Evolutionary conservation across 2,329 filamentous ascomycete species (phyloP).

Genomic region (Xylaria polymorpha): DNA sequence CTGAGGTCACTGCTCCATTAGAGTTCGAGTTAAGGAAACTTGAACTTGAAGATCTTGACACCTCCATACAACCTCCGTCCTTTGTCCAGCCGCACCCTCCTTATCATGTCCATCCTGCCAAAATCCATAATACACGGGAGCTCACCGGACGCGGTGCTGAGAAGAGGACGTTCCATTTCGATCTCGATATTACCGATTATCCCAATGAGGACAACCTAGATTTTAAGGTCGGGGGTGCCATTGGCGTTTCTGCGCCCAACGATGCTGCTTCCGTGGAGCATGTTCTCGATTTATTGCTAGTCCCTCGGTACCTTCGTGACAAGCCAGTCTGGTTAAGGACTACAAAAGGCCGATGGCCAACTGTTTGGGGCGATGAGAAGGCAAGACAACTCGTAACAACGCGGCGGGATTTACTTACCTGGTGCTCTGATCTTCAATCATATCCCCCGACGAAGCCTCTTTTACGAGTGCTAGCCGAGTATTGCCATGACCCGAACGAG

Average conservation of each 20-base stretch:
- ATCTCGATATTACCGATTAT: slow-evolving; percentile 95
- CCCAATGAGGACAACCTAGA: slow-evolving; percentile 85
- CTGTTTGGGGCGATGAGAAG: slow-evolving; percentile 94
- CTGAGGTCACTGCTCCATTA: slow-evolving; percentile 48
- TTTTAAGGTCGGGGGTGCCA: slow-evolving; percentile 96
- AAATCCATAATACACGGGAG: slow-evolving; percentile 84
- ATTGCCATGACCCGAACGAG: slow-evolving; percentile 82
- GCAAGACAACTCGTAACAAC: slow-evolving; percentile 89
- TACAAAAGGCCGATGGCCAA: slow-evolving; percentile 88
- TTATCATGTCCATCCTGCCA: slow-evolving; percentile 91
- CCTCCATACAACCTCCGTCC: slow-evolving; percentile 77
- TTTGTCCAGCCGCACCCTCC: slow-evolving; percentile 97
- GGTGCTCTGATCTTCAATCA: slow-evolving; percentile 94
- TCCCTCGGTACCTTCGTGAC: slow-evolving; percentile 85
- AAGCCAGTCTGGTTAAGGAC: slow-evolving; percentile 85
- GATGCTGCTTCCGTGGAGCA: slow-evolving; percentile 81
- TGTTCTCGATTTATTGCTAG: slow-evolving; percentile 81
- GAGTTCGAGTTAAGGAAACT: slow-evolving; percentile 46
- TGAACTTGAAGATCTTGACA: slow-evolving; percentile 62
- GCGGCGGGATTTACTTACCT: slow-evolving; percentile 89
- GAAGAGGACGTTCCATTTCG: slow-evolving; percentile 98
- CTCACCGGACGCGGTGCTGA: slow-evolving; percentile 89
- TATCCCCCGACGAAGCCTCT: slow-evolving; percentile 90
- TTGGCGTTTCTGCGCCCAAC: slow-evolving; percentile 93
- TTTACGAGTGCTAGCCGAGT: slow-evolving; percentile 85